phyloP scores from a whole-genome alignment of 2,329 filamentous ascomycete genomes.

The Aspergillus sp. region DNA sequence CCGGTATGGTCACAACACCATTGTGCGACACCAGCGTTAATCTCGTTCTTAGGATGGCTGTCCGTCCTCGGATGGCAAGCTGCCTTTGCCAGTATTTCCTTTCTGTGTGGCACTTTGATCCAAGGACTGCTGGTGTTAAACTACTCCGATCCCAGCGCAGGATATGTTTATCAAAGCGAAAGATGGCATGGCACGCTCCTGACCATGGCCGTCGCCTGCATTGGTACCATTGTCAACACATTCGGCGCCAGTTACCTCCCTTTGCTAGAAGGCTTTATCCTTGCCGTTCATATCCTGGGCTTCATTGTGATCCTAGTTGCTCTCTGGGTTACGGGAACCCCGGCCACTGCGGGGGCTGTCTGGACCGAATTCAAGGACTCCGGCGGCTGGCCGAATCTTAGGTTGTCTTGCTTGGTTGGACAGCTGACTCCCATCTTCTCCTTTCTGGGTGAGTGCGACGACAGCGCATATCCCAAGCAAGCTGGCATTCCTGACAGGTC shows the following conservation, averaged over 20 bases:
- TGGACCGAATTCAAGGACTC: slow-evolving; percentile 23
- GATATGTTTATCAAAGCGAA: not conserved
- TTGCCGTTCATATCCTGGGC: slow-evolving; percentile 41
- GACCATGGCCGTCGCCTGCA: slow-evolving; percentile 38
- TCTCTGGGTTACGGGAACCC: slow-evolving; percentile 26
- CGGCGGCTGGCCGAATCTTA: slow-evolving; percentile 28
- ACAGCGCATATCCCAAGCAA: not conserved
- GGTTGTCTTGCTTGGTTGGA: slow-evolving; percentile 33
- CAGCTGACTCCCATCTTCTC: slow-evolving; percentile 16
- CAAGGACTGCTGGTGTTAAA: slow-evolving; percentile 28
- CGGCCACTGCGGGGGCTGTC: not conserved
- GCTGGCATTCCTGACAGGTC: slow-evolving; percentile 8
- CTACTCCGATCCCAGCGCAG: slow-evolving; percentile 11
- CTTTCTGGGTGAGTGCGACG: slow-evolving; percentile 4
- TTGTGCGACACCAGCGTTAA: not conserved
- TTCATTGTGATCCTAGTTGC: slow-evolving; percentile 36
- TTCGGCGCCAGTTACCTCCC: slow-evolving; percentile 38
- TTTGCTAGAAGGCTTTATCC: slow-evolving; percentile 42
- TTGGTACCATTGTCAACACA: slow-evolving; percentile 44
- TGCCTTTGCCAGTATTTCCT: slow-evolving; percentile 24
- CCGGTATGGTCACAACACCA: slow-evolving; percentile 13
- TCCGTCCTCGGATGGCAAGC: slow-evolving; percentile 31
- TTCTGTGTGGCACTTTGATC: slow-evolving; percentile 24
- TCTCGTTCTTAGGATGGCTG: slow-evolving; percentile 23
- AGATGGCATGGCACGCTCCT: not conserved